Evolutionary conservation across 176 grass and related monocot species (phyloP), one percentile per base, ranked within the genome.

Genomic region (Carex cristatella): DNA sequence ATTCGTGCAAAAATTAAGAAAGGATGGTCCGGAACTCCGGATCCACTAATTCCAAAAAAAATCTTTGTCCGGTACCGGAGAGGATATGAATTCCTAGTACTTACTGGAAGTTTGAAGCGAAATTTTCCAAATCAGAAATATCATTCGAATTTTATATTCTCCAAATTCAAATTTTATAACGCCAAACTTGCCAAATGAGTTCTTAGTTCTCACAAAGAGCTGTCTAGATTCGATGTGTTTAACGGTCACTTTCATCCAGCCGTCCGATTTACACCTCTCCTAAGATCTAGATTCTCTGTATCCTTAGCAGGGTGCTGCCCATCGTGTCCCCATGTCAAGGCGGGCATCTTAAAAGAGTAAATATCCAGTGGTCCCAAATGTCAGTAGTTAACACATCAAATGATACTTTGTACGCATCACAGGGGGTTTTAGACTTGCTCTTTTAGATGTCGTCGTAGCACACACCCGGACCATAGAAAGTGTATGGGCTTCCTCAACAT

Each of bases 211-310:
- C 48, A 15, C 10, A 53, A 76, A 54, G 74, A 78, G 13, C 72
- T 15, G 42, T 31, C 28, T 57, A 27, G 48, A 54, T 16, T 49
- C 74, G 23, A 4, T 56, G 74, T 7, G 11, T 32, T 5, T 56
- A 78, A 85, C 73, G 55, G 54, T 79, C 31, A 53, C 38, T 69
- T 31, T 12, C 55, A 83, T 69, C 63, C 81, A 18, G 37, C 80
- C 63, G 81, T 83, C 61, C 62, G 14, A 69, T 69, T 56, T 10
- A 56, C 30, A 40, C 11, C 51, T 54, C 46, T 54, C 23, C 44
- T 54, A 1, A 30, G 2, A 30, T 51, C 46, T 19, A 15, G 51
- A 56, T 79, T 79, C 49, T 35, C 14, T 79, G 2, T 79, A 30
- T 55, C 53, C 53, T 2, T 5, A 33, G 35, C 11, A 58, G 9